These are phyloP conservation scores for Gossypium australe DNA, from an alignment of 345 rosid species.

Conservation along the genomic window DNA sequence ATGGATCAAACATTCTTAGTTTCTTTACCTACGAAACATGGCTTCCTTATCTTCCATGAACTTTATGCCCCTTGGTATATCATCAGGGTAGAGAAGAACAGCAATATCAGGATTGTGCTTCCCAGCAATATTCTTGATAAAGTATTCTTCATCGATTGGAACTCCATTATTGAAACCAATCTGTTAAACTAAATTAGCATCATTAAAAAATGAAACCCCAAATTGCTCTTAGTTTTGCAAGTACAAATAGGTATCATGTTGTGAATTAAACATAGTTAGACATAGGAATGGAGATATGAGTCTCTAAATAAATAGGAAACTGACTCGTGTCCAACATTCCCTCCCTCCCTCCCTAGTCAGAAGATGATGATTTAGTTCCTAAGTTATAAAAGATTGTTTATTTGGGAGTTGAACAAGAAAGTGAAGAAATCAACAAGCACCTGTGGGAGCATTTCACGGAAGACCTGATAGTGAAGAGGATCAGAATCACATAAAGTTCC, in stretches of 20 bases:
- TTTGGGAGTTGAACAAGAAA: neutral
- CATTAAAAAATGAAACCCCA: neutral
- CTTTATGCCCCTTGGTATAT: constrained; percentile 52
- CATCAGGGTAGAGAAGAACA: constrained; percentile 54
- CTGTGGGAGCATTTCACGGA: constrained; percentile 66
- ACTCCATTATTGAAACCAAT: constrained; percentile 83
- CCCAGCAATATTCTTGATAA: constrained; percentile 61
- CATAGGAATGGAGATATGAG: neutral
- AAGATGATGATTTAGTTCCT: neutral
- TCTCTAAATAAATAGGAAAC: no score
- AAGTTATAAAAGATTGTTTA: neutral
- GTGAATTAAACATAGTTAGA: neutral
- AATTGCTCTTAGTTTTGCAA: neutral
- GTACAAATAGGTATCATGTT: neutral
- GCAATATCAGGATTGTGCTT: constrained; percentile 85
- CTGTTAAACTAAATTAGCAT: constrained; percentile 28
- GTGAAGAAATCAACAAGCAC: constrained; percentile 20
- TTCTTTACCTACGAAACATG: constrained; percentile 55
- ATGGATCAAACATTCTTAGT: neutral
- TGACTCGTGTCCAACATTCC: no score
- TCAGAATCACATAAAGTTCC: constrained; percentile 96
- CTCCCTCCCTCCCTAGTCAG: no score
- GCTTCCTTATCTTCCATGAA: constrained; percentile 80
- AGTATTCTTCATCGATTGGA: constrained; percentile 77
- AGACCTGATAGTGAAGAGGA: constrained; percentile 70